Evolutionary conservation across 306 rosid species (phyloP).

Genomic region (Corylus avellana): DNA sequence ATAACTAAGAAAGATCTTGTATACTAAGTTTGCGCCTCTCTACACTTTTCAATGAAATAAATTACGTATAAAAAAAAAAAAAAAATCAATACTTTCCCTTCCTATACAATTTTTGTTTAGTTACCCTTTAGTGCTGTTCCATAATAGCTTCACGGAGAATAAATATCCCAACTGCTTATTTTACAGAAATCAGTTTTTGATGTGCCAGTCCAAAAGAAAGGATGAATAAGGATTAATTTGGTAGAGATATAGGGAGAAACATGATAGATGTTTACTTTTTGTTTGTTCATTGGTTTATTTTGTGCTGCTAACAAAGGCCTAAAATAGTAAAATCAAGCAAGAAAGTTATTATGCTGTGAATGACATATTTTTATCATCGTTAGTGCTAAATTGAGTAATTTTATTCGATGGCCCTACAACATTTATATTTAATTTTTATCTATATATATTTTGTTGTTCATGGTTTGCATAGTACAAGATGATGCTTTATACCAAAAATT

Average conservation of each 20-base stretch:
- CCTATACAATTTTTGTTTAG: neutral
- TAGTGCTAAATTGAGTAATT: neutral
- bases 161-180: neutral
- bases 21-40: too few species aligned
- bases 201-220: neutral
- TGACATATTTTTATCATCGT: neutral
- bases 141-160: neutral
- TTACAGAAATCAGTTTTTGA: neutral
- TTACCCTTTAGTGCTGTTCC: neutral
- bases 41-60: too few species aligned
- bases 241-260: neutral
- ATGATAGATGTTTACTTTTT: neutral
- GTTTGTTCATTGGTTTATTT: neutral
- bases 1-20: neutral
- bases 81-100: slow-evolving; percentile 1
- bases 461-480: too few species aligned
- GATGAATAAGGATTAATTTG: neutral
- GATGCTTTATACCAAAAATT: neutral
- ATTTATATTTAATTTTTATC: neutral
- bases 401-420: too few species aligned
- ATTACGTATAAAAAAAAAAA: too few species aligned
- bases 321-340: too few species aligned
- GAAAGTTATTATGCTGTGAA: neutral
- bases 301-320: neutral
- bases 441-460: too few species aligned